Percentiles rank a stretch among this genome's conserved stretches.
Evolutionary conservation across 345 rosid genomes (phyloP).

Genomic region (Lagerstroemia speciosa): DNA sequence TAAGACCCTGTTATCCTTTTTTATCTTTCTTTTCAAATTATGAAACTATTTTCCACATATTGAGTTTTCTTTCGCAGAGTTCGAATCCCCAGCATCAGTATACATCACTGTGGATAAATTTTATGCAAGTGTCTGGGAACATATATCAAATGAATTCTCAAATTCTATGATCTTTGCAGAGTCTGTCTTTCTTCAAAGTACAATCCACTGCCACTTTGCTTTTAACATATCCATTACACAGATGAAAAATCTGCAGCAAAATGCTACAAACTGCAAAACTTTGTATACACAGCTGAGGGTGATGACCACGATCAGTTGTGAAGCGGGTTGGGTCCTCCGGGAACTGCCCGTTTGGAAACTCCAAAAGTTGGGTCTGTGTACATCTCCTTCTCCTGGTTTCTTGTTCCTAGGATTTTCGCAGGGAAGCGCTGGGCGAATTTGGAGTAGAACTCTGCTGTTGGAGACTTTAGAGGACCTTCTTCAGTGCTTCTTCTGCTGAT

Average conservation of each 20-base stretch:
- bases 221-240: conserved; percentile 10
- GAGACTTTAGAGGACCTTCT: conserved; percentile 9
- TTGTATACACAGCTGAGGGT: background rate
- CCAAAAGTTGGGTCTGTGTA: conserved; percentile 20
- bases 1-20: no score
- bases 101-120: background rate
- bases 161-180: background rate
- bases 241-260: background rate
- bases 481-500: conserved; percentile 12
- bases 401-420: conserved; percentile 6
- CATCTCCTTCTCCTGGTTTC: background rate
- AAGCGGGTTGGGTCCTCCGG: conserved; percentile 53
- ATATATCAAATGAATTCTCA: background rate
- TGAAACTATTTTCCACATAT: no score
- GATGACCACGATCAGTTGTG: conserved; percentile 30
- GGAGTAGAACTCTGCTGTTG: conserved; percentile 8
- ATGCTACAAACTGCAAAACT: conserved; percentile 21
- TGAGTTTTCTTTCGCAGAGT: background rate
- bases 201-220: background rate
- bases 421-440: conserved; percentile 8
- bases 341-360: conserved; percentile 37
- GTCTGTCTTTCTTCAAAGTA: no score
- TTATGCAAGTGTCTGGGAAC: background rate
- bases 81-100: no score
- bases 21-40: no score